Evolutionary conservation across 2,329 filamentous ascomycete genomes (phyloP), one percentile per base, ranked within the genome.

Genomic region (Xylariaceae sp.): DNA sequence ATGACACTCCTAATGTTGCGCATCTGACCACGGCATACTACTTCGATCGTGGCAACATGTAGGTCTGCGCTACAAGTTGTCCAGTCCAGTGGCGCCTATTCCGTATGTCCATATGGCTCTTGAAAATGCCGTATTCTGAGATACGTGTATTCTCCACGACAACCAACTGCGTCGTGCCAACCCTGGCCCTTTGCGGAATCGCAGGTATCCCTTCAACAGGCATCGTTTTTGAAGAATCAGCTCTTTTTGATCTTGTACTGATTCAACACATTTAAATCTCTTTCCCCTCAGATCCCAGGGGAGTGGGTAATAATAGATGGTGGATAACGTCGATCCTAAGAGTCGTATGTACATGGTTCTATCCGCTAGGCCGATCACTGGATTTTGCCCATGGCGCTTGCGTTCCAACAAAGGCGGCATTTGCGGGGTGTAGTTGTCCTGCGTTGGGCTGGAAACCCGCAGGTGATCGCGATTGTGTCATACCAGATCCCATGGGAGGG

Each of bases 401-500:
- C 23, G 63, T 63, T n/a, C 51, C 48, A 18, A 52, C 49, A 23
- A 62, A 61, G 17, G 63, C 62, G 23, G 58, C 58, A 44, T 59
- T 59, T 52, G 61, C 55, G 10, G 58, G 58, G 50, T 59, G 60
- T 49, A 67, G 64, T 42, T 66, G 65, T 13, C 8, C 37, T 13
- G 58, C 9, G 44, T 65, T 63, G 53, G 62, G 60, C 39, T 66
- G 66, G 11, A 65, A 55, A 7, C 59, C 64, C 60, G 66, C 65
- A 30, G 70, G 66, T 7, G 62, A 65, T 59, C 64, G 65, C n/a
- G 67, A 67, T 47, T 67, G 68, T 18, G 68, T 6, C 34, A 66
- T 63, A 30, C 76, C 75, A 0, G 73, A 67, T 0, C 71, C 74
- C 2, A 65, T 47, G 17, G 66, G 59, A 59, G 51, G n/a, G 65